These are phyloP conservation scores for Phaeosphaeria sp. DNA, from an alignment of 2,329 filamentous ascomycete genomes.

Conservation along the genomic window DNA sequence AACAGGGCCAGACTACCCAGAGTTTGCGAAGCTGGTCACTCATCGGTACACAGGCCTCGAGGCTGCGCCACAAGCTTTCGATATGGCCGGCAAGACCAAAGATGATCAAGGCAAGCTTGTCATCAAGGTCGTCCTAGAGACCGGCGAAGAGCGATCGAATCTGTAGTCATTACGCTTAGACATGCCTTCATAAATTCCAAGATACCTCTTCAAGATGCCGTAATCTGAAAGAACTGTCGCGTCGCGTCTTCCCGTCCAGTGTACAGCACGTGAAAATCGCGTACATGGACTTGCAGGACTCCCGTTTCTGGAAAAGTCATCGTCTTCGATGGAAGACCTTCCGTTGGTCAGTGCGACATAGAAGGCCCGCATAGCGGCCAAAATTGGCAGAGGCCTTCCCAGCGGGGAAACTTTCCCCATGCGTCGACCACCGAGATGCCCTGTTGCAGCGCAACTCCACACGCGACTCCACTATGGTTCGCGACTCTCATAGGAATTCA, in stretches of 20 bases:
- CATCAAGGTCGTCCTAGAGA: conserved; percentile 71
- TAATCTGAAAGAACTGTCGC: background rate
- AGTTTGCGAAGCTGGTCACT: conserved; percentile 75
- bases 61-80: conserved; percentile 69
- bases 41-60: conserved; percentile 73
- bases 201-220: background rate
- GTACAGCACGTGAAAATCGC: background rate
- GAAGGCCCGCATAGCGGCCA: background rate
- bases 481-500: conserved; percentile 15
- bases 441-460: conserved; percentile 12
- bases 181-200: background rate
- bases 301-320: background rate
- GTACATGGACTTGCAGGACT: background rate
- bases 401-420: conserved; percentile 34
- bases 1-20: conserved; percentile 61
- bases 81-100: conserved; percentile 71
- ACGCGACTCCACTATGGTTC: conserved; percentile 19
- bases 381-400: background rate
- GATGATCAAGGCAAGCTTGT: conserved; percentile 74
- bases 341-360: background rate
- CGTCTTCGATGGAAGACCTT: background rate
- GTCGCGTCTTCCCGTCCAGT: background rate
- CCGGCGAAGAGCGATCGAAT: conserved; percentile 34
- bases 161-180: conserved; percentile 14
- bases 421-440: conserved; percentile 5